phyloP scores from a whole-genome alignment of 441 rosid genomes.

The Aleurites moluccanus region DNA sequence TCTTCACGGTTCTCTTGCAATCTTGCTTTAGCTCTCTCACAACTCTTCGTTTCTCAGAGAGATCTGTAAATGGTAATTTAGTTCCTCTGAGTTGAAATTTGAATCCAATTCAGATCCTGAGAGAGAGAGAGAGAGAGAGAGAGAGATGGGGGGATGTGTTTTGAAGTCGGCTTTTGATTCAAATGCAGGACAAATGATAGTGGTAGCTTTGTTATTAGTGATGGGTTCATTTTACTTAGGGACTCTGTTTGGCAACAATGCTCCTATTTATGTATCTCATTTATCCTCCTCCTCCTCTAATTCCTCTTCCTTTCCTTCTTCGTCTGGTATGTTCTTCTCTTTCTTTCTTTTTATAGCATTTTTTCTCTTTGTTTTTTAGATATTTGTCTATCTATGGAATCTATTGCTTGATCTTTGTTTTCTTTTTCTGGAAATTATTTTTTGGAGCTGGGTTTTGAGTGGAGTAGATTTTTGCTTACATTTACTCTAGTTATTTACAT shows the following conservation, averaged over 20 bases:
- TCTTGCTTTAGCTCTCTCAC: neutral
- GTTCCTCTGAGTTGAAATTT: neutral
- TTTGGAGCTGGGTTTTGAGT: neutral
- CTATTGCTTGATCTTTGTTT: neutral
- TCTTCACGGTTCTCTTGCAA: neutral
- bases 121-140: conserved; percentile 18
- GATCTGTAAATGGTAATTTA: neutral
- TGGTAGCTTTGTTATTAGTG: conserved; percentile 57
- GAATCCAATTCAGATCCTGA: neutral
- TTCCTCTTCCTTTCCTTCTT: conserved; percentile 30
- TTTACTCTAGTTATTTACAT: neutral
- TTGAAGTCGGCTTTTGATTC: conserved; percentile 59
- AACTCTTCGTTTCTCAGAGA: neutral
- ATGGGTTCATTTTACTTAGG: conserved; percentile 75
- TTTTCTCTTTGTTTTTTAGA: neutral
- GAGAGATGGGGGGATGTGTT: conserved; percentile 44
- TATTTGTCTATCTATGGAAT: neutral
- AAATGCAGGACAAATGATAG: conserved; percentile 69
- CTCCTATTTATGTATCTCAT: conserved; percentile 43
- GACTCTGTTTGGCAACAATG: conserved; percentile 67
- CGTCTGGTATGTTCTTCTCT: conserved; percentile 24
- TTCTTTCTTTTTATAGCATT: neutral
- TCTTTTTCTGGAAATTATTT: neutral
- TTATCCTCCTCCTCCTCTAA: conserved; percentile 32
- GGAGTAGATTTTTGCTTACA: neutral